Conservation (phyloP, 805 yeast species). For the Hanseniaspora thailandica region DNA sequence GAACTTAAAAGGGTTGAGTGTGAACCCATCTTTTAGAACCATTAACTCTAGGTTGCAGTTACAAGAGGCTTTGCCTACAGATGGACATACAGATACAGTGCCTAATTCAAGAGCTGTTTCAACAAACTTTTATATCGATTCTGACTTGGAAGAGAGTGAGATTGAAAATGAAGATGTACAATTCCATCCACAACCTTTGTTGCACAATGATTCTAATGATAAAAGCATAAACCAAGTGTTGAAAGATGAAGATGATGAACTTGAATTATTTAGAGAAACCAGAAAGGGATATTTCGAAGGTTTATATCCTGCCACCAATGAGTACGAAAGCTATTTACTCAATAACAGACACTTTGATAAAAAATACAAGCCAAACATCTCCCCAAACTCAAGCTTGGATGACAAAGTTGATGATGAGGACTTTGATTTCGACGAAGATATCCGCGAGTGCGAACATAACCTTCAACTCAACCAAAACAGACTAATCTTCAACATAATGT, state of each 20-base stretch:
- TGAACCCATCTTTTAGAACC: conserved; percentile 4
- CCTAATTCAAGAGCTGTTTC: too few relatives aligned
- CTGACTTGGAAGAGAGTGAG: neutral
- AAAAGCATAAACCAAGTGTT: neutral
- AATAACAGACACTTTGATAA: too few relatives aligned
- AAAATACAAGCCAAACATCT: too few relatives aligned
- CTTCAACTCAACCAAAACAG: conserved; percentile 15
- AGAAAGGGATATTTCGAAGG: conserved; percentile 12
- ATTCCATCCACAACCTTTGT: neutral
- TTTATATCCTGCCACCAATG: neutral
- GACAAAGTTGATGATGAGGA: conserved; percentile 16
- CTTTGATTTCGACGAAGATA: conserved; percentile 17
- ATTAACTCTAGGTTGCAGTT: conserved; percentile 1
- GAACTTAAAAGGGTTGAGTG: neutral
- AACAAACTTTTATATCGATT: neutral
- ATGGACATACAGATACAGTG: neutral
- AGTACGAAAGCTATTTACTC: too few relatives aligned
- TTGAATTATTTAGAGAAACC: conserved; percentile 11
- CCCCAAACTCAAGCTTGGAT: neutral
- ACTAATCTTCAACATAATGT: neutral
- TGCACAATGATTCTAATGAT: neutral
- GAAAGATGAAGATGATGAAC: neutral
- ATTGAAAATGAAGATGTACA: neutral
- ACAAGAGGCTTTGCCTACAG: neutral
- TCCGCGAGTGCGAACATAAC: neutral